Percentiles rank a stretch among this genome's conserved stretches.
Evolutionary conservation across 225 moss, liverwort and hornwort genomes (phyloP).

Genomic region (Marchantia paleacea): DNA sequence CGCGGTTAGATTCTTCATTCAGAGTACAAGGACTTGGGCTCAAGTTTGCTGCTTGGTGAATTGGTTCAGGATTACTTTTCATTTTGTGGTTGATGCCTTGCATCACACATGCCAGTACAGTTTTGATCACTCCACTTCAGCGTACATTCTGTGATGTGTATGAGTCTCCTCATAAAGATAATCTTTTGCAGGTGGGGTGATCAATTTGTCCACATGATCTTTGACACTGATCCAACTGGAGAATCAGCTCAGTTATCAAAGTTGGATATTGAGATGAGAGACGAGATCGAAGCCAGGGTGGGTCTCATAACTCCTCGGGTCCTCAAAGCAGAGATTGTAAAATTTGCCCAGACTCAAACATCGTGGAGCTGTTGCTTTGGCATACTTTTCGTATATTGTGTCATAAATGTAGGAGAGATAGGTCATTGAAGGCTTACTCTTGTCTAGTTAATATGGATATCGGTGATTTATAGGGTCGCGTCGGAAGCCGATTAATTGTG

Average conservation of each 20-base stretch:
- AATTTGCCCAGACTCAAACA: neutral
- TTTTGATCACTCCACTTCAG: neutral
- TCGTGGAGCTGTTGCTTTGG: too few relatives aligned
- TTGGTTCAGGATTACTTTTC: neutral
- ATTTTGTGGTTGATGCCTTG: neutral
- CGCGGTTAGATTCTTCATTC: neutral
- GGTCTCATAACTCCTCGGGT: neutral
- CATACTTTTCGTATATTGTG: neutral
- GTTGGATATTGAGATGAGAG: slow-evolving; percentile 71
- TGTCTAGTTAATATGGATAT: neutral
- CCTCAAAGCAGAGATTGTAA: neutral
- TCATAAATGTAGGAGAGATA: neutral
- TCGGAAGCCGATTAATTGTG: neutral
- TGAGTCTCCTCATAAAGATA: neutral
- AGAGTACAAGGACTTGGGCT: neutral
- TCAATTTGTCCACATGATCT: slow-evolving; percentile 97
- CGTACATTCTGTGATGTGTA: neutral
- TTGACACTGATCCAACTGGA: slow-evolving; percentile 88
- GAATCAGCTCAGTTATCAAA: slow-evolving; percentile 80
- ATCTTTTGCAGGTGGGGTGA: slow-evolving; percentile 67
- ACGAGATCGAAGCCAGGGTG: slow-evolving; percentile 94
- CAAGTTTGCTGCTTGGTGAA: neutral
- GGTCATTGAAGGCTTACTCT: neutral
- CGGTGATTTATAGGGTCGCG: neutral
- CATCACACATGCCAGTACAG: neutral